Evolutionary conservation across 441 rosid genomes (phyloP).

Genomic region (Eruca vesicaria): DNA sequence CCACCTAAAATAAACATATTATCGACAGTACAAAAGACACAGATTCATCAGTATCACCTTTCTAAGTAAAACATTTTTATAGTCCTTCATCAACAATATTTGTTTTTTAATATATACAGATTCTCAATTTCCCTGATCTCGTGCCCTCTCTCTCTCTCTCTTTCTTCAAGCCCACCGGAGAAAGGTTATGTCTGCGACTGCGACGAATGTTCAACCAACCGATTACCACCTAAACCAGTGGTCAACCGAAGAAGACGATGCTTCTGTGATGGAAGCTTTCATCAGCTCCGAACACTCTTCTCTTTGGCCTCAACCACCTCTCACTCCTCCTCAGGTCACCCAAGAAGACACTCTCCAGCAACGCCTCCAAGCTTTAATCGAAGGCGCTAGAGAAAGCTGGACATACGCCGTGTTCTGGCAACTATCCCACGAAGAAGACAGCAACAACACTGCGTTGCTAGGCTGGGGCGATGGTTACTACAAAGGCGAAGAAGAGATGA

Average conservation of each 20-base stretch:
- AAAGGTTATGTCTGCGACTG: conserved; percentile 24
- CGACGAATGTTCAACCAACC: conserved; percentile 35
- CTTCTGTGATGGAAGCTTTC: conserved; percentile 89
- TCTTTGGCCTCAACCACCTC: conserved; percentile 43
- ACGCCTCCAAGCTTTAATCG: conserved; percentile 81
- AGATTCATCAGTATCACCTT: too few relatives aligned
- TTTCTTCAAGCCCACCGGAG: neutral
- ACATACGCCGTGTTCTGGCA: conserved; percentile 98
- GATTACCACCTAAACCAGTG: conserved; percentile 51
- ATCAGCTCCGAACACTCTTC: conserved; percentile 59
- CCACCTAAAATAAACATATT: too few relatives aligned
- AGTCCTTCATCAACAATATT: too few relatives aligned
- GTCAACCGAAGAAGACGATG: conserved; percentile 63
- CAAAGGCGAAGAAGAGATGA: conserved; percentile 83
- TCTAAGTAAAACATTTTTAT: too few relatives aligned
- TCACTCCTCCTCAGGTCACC: conserved; percentile 39
- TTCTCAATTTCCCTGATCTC: neutral
- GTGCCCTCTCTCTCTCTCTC: neutral
- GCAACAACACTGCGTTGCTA: conserved; percentile 46
- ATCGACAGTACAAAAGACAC: too few relatives aligned
- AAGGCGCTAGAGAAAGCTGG: conserved; percentile 75
- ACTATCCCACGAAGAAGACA: conserved; percentile 53
- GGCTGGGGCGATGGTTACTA: conserved; percentile 98
- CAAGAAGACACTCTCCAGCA: conserved; percentile 82
- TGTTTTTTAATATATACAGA: neutral